Percentiles rank a stretch among this genome's conserved stretches.
phyloP scores from a whole-genome alignment of 306 rosid species.

The Gleditsia sinensis region DNA sequence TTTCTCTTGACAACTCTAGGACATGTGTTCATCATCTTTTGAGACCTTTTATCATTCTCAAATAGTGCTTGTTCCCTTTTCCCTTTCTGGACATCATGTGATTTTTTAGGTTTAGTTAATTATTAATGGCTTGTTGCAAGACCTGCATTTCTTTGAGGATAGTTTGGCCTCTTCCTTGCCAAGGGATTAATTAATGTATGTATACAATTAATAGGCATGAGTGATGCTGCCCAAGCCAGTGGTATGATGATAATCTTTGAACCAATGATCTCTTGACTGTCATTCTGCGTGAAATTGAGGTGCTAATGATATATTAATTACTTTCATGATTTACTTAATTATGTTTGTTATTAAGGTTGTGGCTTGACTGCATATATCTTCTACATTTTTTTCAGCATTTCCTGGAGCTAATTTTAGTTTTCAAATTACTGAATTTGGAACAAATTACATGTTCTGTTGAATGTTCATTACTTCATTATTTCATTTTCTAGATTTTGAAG shows the following conservation, averaged over 20 bases:
- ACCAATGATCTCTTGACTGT: neutral
- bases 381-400: neutral
- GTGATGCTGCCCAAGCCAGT: neutral
- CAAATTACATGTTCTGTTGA: neutral
- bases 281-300: neutral
- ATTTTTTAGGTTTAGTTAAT: neutral
- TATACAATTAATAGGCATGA: neutral
- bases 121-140: neutral
- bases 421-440: neutral
- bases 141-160: neutral
- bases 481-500: slow-evolving; percentile 13
- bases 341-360: neutral
- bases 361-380: neutral
- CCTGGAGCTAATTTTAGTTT: neutral
- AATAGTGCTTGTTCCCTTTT: neutral
- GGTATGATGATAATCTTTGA: neutral
- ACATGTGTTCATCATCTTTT: neutral
- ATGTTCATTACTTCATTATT: neutral
- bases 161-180: neutral
- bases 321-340: neutral
- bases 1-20: neutral
- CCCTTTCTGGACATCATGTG: neutral
- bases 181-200: no score
- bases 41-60: neutral
- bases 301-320: neutral